These are phyloP conservation scores for Thinopyrum elongatum DNA, from an alignment of 176 grass and related monocot species.

Conservation along the genomic window DNA sequence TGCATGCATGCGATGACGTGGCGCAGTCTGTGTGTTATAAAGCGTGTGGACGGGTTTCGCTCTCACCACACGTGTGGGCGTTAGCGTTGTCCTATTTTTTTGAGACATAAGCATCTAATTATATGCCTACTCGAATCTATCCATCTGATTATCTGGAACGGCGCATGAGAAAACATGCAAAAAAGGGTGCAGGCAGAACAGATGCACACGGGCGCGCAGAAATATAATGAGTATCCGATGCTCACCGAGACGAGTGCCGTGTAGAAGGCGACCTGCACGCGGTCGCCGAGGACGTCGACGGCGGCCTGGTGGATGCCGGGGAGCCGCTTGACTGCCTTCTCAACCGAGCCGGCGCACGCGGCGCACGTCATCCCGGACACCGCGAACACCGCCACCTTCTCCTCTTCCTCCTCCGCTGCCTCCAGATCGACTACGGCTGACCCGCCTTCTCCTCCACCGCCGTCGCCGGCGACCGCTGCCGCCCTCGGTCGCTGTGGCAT, in stretches of 20 bases:
- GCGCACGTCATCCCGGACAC: conserved; percentile 86
- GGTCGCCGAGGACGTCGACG: conserved; percentile 75
- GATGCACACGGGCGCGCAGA: too few species aligned
- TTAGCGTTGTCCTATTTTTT: too few species aligned
- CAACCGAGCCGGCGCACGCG: conserved; percentile 84
- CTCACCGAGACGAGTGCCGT: conserved; percentile 76
- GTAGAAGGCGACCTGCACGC: conserved; percentile 76
- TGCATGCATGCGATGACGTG: too few species aligned
- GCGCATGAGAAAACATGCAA: too few species aligned
- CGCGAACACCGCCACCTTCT: conserved; percentile 55
- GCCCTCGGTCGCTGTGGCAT: conserved; percentile 64
- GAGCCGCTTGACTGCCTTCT: conserved; percentile 95
- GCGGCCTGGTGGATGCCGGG: conserved; percentile 85
- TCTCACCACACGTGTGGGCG: too few species aligned
- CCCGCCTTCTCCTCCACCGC: not conserved
- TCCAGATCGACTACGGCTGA: conserved; percentile 21
- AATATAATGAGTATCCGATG: not conserved
- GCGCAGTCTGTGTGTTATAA: too few species aligned
- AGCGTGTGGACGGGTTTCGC: too few species aligned
- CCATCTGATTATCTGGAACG: too few species aligned
- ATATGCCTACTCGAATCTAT: too few species aligned
- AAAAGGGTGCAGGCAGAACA: too few species aligned
- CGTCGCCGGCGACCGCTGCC: not conserved
- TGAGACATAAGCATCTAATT: too few species aligned
- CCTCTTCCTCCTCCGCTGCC: conserved; percentile 35